Evolutionary conservation across 306 rosid genomes (phyloP), one percentile per base, ranked within the genome.

Genomic region (Sphenostylis stenocarpa): DNA sequence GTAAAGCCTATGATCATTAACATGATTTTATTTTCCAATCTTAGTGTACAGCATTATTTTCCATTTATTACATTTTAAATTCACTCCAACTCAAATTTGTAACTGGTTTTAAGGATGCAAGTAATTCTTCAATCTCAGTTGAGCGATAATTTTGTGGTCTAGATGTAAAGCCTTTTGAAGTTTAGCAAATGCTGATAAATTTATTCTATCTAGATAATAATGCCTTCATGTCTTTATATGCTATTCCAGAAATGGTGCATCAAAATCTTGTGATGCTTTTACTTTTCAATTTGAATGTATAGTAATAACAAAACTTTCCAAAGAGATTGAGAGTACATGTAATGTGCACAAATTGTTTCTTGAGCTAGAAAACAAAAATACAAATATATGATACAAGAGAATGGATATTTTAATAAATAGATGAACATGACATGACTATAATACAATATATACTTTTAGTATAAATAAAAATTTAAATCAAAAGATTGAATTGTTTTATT

Each of bases 1-100:
- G 98, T 83, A 77, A 80, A 34, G 43, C 74, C 58, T 72, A 38
- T 71, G 5, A 44, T 38, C 56, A 36, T 56, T 31, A 58, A 23
- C 13, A 8, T 57, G 56, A 23, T 74, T 80, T 21, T 73, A 39
- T 78, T 72, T 67, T 36, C 51, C 61, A 23, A 19, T 62, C 52
- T 51, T 12, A 45, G 58, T 34, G 41, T 65, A 24, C 52, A 49
- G 44, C 3, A 0, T 36, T 39, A 29, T 67, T 5, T 73, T 17
- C 34, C 36, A 26, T 64, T 83, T 29, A 12, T 39, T 73, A 24
- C 36, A 7, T 73, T 58, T 75, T 45, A 70, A 24, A 41, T 24
- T 34, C 31, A 58, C 19, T 36, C 5, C 2, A 62, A 17, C 33
- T 12, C 6, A 20, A 8, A 20, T 65, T 4, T 64, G 70, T 64